Evolutionary conservation across 768 basidiomycete species (phyloP).

Genomic region (Suillus subalutaceus): DNA sequence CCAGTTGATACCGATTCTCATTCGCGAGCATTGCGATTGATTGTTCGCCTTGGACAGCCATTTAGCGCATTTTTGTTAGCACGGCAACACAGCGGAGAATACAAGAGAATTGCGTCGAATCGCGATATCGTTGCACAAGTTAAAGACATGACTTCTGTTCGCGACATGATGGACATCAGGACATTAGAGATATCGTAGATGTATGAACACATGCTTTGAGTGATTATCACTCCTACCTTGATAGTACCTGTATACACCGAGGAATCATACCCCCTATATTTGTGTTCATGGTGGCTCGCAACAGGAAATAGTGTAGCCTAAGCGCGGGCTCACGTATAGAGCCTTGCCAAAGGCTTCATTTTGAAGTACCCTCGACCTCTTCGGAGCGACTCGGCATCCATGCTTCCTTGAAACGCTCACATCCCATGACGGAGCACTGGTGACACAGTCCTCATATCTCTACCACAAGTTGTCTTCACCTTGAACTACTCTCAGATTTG

Average conservation of each 20-base stretch:
- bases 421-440: neutral
- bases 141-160: neutral
- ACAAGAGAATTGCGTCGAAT: neutral
- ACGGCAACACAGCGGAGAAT: neutral
- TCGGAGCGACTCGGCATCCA: neutral
- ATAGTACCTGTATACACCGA: neutral
- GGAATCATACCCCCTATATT: neutral
- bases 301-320: neutral
- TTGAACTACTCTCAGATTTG: neutral
- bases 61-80: neutral
- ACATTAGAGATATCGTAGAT: neutral
- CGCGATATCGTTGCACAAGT: neutral
- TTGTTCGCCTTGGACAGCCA: neutral
- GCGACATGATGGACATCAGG: neutral
- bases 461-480: neutral
- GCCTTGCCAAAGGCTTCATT: neutral
- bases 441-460: neutral
- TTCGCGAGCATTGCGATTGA: neutral
- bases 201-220: neutral
- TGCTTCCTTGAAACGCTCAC: neutral
- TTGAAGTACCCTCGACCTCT: neutral
- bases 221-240: neutral
- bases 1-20: neutral
- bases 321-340: neutral
- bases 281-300: neutral